A percentile compares a stretch with the other conserved stretches of the same genome.
These are phyloP conservation scores for Mycena pura DNA, from an alignment of 768 basidiomycete genomes.

Conservation along the genomic window DNA sequence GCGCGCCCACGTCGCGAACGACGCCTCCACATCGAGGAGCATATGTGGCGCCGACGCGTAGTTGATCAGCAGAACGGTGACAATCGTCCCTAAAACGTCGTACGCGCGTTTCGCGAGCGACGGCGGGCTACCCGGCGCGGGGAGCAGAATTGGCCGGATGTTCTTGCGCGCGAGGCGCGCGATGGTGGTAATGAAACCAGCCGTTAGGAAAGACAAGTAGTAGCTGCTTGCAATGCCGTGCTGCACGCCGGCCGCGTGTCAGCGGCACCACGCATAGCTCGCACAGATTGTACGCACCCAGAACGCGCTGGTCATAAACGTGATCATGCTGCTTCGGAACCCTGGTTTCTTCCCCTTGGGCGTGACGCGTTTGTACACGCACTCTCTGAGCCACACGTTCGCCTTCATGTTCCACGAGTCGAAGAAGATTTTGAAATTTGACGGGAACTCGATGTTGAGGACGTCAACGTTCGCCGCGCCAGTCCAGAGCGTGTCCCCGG, in stretches of 20 bases:
- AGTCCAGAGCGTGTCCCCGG: conserved; percentile 81
- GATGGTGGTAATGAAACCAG: conserved; percentile 82
- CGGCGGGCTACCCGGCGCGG: conserved; percentile 49
- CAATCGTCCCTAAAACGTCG: conserved; percentile 74
- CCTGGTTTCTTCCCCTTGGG: conserved; percentile 94
- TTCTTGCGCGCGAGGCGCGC: conserved; percentile 78
- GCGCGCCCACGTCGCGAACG: conserved; percentile 71
- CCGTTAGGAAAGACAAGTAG: conserved; percentile 90
- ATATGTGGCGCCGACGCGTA: conserved; percentile 87
- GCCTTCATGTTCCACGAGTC: conserved; percentile 98
- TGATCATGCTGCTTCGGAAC: conserved; percentile 88
- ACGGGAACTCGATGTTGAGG: conserved; percentile 78
- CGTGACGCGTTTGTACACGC: conserved; percentile 95
- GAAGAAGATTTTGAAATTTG: conserved; percentile 88
- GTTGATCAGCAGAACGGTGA: conserved; percentile 75
- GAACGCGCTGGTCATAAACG: conserved; percentile 94
- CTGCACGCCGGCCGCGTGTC: conserved; percentile 47
- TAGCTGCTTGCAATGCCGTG: conserved; percentile 92
- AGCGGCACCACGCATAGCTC: conserved; percentile 1
- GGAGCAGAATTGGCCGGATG: conserved; percentile 85
- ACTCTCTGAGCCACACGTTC: conserved; percentile 95
- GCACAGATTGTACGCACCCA: conserved; percentile 71
- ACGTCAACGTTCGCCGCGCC: conserved; percentile 90
- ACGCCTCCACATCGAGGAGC: conserved; percentile 67
- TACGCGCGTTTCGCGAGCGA: conserved; percentile 69